phyloP scores from a whole-genome alignment of 192 early-diverging fungal genomes.

The Obelidium mucronatum region DNA sequence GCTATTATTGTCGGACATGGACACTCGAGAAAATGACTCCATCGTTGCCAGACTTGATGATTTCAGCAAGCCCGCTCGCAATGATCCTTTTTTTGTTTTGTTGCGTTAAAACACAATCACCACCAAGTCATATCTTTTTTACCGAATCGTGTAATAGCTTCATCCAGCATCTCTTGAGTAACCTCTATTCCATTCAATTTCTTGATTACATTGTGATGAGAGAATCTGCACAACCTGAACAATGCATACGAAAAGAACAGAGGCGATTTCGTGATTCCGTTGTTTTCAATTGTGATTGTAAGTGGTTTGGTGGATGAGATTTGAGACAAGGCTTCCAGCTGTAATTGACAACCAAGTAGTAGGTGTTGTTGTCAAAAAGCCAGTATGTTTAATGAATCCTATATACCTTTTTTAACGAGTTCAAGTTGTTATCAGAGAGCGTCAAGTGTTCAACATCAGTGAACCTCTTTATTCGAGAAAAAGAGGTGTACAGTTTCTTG shows the following conservation, averaged over 20 bases:
- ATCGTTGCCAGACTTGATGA: background rate
- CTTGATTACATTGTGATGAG: conserved; percentile 32
- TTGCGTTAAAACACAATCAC: background rate
- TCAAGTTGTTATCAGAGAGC: conserved; percentile 43
- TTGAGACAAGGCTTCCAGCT: conserved; percentile 39
- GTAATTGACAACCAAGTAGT: too few species aligned
- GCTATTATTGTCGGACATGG: background rate
- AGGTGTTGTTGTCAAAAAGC: background rate
- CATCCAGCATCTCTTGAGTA: conserved; percentile 23
- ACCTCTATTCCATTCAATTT: conserved; percentile 31
- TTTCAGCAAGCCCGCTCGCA: background rate
- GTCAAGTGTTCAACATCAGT: conserved; percentile 27
- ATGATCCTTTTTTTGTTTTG: background rate
- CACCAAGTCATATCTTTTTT: background rate
- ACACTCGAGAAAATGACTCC: background rate
- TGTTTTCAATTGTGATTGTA: conserved; percentile 35
- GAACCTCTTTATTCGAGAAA: conserved; percentile 35
- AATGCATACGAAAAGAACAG: conserved; percentile 46
- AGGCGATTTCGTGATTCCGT: conserved; percentile 30
- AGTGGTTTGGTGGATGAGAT: conserved; percentile 29
- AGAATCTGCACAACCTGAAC: conserved; percentile 39
- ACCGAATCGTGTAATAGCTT: conserved; percentile 40
- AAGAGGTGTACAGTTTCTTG: conserved; percentile 8
- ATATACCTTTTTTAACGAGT: conserved; percentile 41
- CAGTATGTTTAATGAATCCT: background rate